Base-by-base conservation (phyloP, 2,329 filamentous ascomycete species). In the Didymellaceae sp. region DNA sequence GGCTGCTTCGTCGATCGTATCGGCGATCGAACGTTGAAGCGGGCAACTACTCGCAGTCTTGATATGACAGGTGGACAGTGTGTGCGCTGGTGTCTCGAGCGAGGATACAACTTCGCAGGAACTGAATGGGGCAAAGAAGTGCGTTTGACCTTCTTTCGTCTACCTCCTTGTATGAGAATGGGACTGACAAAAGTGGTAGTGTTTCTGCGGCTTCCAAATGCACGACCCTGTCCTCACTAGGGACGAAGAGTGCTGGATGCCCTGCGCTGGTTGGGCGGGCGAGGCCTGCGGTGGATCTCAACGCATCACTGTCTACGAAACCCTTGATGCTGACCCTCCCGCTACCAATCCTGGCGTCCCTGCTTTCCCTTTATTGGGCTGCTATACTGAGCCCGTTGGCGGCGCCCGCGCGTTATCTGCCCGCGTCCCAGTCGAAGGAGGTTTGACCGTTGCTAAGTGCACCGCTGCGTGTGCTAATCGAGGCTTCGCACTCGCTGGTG, bases 111-210 rank as follows among this genome's bases (percentile, higher is more conserved):
- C 13, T 2, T 37, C 17, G 42, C 42, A 1, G 42, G 42, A 13
- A 45, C 32, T 14, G 32, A 45, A 30, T 45, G 42, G 42, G 25
- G 42, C 21, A 32, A 20, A 24, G 42, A 45, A 17, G 32, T 37
- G 16, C 22, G 16, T 30, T n/a, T n/a, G n/a, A n/a, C n/a, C n/a
- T n/a, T n/a, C n/a, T n/a, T n/a, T n/a, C n/a, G n/a, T n/a, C n/a
- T n/a, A n/a, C n/a, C n/a, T n/a, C n/a, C n/a, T n/a, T n/a, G n/a
- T n/a, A n/a, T n/a, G n/a, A n/a, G n/a, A n/a, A n/a, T n/a, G n/a
- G n/a, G n/a, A n/a, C 32, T 45, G 6, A 37, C 32, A 10, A 11
- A n/a, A n/a, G n/a, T 10, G 13, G 20, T 25, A 45, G 42, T 45
- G 42, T 33, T 45, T 28, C 32, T 45, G 42, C n/a, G 42, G 42